phyloP scores from a whole-genome alignment of 2,329 filamentous ascomycete species.

The Lachnellula hyalina region DNA sequence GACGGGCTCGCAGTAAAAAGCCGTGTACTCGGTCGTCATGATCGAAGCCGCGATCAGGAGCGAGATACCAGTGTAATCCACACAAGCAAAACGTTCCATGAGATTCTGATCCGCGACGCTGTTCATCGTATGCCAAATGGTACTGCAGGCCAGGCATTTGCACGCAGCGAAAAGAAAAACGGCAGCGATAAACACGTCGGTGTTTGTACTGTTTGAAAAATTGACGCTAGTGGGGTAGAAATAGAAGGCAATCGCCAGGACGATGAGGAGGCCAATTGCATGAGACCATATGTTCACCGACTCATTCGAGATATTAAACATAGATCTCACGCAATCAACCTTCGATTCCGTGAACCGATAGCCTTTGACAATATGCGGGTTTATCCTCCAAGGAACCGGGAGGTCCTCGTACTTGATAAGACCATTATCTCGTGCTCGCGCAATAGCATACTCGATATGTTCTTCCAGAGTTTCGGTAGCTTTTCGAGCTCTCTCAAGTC shows the following conservation, averaged over 20 bases:
- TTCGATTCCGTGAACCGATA: slow-evolving; percentile 95
- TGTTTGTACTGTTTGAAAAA: slow-evolving; percentile 79
- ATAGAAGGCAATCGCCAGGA: slow-evolving; percentile 86
- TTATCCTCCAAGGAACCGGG: slow-evolving; percentile 87
- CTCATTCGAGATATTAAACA: slow-evolving; percentile 85
- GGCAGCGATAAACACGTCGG: slow-evolving; percentile 84
- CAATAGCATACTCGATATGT: slow-evolving; percentile 73
- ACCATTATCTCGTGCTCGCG: slow-evolving; percentile 70
- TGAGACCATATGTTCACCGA: slow-evolving; percentile 98
- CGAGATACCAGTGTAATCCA: slow-evolving; percentile 97
- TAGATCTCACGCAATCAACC: slow-evolving; percentile 78
- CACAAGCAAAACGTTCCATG: slow-evolving; percentile 92
- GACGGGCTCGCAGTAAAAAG: slow-evolving; percentile 93
- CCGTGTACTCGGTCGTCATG: slow-evolving; percentile 97
- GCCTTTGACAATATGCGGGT: slow-evolving; percentile 84
- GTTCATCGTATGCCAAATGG: slow-evolving; percentile 98
- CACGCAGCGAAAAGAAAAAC: slow-evolving; percentile 95
- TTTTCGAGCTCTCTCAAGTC: slow-evolving; percentile 74
- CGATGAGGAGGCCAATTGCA: slow-evolving; percentile 78
- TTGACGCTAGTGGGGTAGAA: slow-evolving; percentile 87
- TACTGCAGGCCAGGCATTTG: slow-evolving; percentile 92
- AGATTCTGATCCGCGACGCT: slow-evolving; percentile 84
- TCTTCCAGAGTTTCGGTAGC: slow-evolving; percentile 80
- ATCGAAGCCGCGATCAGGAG: slow-evolving; percentile 92
- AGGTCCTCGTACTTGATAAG: slow-evolving; percentile 86